These are phyloP conservation scores for Nitzschia sp. DNA, from an alignment of 108 stramenopile species.

Conservation along the genomic window DNA sequence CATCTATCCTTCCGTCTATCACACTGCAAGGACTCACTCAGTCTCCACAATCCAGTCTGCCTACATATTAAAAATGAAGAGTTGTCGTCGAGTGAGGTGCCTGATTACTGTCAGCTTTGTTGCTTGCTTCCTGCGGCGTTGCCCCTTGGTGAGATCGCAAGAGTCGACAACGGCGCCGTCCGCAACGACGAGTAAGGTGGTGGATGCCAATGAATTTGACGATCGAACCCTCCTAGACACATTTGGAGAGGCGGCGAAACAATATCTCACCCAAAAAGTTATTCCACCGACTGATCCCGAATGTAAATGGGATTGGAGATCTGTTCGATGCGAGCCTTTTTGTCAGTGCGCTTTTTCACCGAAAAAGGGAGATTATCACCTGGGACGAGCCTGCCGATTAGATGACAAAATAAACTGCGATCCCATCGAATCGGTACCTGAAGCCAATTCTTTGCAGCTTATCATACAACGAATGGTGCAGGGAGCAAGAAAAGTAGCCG, in stretches of 20 bases:
- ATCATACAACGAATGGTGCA: constrained; percentile 15
- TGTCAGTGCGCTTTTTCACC: constrained; percentile 62
- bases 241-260: constrained; percentile 85
- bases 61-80: no score
- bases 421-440: neutral
- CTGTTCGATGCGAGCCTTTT: constrained; percentile 77
- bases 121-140: neutral
- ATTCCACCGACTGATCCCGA: constrained; percentile 37
- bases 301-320: constrained; percentile 79
- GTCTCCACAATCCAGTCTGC: no score
- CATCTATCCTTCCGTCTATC: no score
- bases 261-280: constrained; percentile 74
- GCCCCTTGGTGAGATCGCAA: neutral
- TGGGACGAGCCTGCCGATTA: constrained; percentile 75
- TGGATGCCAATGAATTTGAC: constrained; percentile 26
- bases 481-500: neutral
- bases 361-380: constrained; percentile 76
- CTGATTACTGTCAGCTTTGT: no score
- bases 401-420: constrained; percentile 3
- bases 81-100: no score
- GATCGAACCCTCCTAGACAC: constrained; percentile 78
- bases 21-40: no score
- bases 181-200: neutral
- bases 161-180: neutral
- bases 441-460: neutral